Evolutionary conservation across 495 filamentous ascomycete species (phyloP).

Genomic region (Penicillium bovifimosum): DNA sequence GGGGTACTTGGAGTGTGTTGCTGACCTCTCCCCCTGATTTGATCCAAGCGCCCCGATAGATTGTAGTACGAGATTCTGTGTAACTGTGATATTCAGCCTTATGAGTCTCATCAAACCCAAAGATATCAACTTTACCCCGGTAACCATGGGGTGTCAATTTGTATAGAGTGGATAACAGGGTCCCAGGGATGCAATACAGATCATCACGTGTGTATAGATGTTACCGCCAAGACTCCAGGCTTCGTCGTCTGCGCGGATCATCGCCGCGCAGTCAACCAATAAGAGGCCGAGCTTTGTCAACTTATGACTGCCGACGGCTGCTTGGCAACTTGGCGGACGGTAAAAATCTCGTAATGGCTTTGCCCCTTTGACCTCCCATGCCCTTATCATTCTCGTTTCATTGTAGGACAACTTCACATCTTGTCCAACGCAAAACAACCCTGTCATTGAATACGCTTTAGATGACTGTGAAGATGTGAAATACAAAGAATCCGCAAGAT

Average conservation of each 20-base stretch:
- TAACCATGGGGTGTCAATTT: neutral
- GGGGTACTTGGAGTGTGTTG: constrained; percentile 6
- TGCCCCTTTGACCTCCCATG: constrained; percentile 5
- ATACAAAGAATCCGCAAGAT: constrained; percentile 1
- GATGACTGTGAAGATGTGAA: neutral
- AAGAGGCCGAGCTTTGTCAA: neutral
- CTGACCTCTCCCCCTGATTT: neutral
- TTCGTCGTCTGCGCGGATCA: constrained; percentile 29
- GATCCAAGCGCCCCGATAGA: neutral
- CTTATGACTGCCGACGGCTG: constrained; percentile 17
- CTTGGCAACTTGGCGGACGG: constrained; percentile 38
- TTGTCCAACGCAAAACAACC: constrained; percentile 4
- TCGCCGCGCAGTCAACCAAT: constrained; percentile 14
- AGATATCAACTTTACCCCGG: neutral
- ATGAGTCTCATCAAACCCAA: too few relatives aligned
- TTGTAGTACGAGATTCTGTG: neutral
- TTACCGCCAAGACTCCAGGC: constrained; percentile 18
- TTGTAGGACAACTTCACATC: constrained; percentile 6
- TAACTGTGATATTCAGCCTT: neutral
- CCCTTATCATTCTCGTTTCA: constrained; percentile 3
- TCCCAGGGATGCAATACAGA: neutral
- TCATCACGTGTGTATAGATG: constrained; percentile 10
- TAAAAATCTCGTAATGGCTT: constrained; percentile 19
- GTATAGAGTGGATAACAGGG: neutral
- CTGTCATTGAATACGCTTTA: neutral